Base-by-base conservation (phyloP, 345 rosid genomes). In the Sapria himalayana region DNA sequence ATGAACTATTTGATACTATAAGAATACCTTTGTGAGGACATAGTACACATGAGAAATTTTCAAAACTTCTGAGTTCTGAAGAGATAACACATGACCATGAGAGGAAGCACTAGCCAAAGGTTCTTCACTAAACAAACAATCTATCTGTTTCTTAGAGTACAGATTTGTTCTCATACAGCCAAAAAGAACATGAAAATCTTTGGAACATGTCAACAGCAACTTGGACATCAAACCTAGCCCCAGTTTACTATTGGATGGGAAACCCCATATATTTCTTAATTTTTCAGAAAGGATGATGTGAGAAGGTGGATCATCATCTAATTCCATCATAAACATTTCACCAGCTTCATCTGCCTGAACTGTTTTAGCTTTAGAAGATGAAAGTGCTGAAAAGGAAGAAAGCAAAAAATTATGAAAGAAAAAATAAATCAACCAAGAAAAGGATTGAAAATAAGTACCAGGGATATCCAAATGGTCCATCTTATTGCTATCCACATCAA, bases 231-330 rank as follows among this genome's bases (percentile, higher is more conserved):
- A 39, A 58, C 59, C 57, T 50, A 51, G 66, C 33, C 81, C 73
- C 0, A 57, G 54, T 25, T 55, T 54, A 12, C 55, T 69, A 41
- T 63, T 49, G 51, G 48, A 38, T 36, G 76, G 58, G 27, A 54
- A 47, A 37, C 61, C 18, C 98, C 94, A 82, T 18, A 82, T 66
- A 21, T 57, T 68, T 35, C 42, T 64, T 61, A 82, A 68, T 57
- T 69, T 74, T 45, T 59, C 34, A 25, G 67, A 67, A 55, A 72
- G 67, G 45, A 52, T 56, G 44, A 29, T 25, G 42, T 43, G 49
- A 43, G 48, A 51, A 25, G 43, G 34, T 24, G 48, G 45, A 49
- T 67, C 59, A 43, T 38, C 39, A 2, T 37, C 37, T 19, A 22
- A 51, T 22, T 25, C 37, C 34, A 27, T 8, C 16, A 17, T 33